Evolutionary conservation across 352 stramenopile genomes (phyloP), one percentile per base, ranked within the genome.

Genomic region (Achlya hypogyna): DNA sequence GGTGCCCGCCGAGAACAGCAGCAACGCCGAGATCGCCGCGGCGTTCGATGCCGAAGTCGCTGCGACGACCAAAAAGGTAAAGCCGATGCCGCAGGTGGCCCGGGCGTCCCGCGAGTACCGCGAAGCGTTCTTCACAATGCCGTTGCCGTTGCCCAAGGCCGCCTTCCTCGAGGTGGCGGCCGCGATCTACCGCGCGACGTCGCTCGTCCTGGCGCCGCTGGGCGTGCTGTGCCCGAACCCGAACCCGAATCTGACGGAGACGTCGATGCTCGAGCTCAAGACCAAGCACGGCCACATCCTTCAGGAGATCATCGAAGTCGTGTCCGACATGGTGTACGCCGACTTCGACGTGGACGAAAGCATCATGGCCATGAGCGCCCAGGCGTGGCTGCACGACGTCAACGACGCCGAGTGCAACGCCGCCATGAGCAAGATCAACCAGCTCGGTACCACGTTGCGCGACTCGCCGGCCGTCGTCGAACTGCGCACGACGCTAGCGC

Each of bases 321-420:
- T 83, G 42, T 92, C 83, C 5, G 85, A 94, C 32, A 64, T 94
- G n/a, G 80, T 92, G n/a, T 94, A 94, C 64, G 73, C 78, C 52
- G 69, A 86, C 56, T 81, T 79, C 45, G 75, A 74, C 23, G 54
- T 94, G 16, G 88, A 81, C 49, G 85, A 94, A 81, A 84, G 83
- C 32, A 78, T 78, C 6, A 94, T 94, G 85, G 85, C 85, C 22
- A 90, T 92, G 81, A 94, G 85, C 42, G 83, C 91, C 40, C 85
- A 94, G 74, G 90, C 88, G 60, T 94, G 85, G 85, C 78, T 92
- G 22, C 82, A 92, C 68, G 76, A 89, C 35, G 78, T 80, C 52
- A 76, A 75, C 42, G 82, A 94, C 43, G 53, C 68, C 2, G 83
- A 91, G 38, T 94, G 85, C 62, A 78, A 72, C 6, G 66, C 74